phyloP scores from a whole-genome alignment of 2,329 filamentous ascomycete species.

The Xylariaceae sp. region DNA sequence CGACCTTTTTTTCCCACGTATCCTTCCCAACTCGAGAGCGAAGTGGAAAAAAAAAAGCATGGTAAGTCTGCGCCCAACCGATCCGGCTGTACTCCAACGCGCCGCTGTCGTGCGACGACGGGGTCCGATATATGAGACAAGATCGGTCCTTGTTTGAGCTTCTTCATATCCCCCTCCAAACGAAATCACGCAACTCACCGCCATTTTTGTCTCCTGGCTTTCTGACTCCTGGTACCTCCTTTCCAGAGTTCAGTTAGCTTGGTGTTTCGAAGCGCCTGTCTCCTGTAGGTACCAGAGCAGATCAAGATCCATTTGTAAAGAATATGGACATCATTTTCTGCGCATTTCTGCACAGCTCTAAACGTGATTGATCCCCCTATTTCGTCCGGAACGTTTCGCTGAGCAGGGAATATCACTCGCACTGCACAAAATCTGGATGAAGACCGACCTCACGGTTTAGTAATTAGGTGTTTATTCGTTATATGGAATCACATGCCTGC shows the following conservation, averaged over 20 bases:
- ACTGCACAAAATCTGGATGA: background rate
- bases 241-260: too few relatives aligned
- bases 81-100: slow-evolving; percentile 26
- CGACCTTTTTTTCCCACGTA: slow-evolving; percentile 12
- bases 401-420: background rate
- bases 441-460: background rate
- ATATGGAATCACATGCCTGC: slow-evolving; percentile 1
- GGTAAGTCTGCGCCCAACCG: slow-evolving; percentile 25
- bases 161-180: slow-evolving; percentile 6
- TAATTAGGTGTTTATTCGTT: slow-evolving; percentile 1
- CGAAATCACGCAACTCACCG: background rate
- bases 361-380: too few relatives aligned
- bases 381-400: too few relatives aligned
- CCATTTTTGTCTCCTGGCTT: too few relatives aligned
- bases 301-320: too few relatives aligned
- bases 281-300: too few relatives aligned
- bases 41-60: slow-evolving; percentile 8
- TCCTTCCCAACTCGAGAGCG: slow-evolving; percentile 24
- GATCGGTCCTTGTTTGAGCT: slow-evolving; percentile 23
- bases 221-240: too few relatives aligned
- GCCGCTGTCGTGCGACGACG: slow-evolving; percentile 24
- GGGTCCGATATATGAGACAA: slow-evolving; percentile 21
- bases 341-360: too few relatives aligned
- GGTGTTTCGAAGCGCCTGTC: too few relatives aligned
- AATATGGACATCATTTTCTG: too few relatives aligned